A percentile compares a stretch with the other conserved stretches of the same genome.
These are phyloP conservation scores for Xylaria sp. DNA, from an alignment of 2,329 filamentous ascomycete species.

Conservation along the genomic window DNA sequence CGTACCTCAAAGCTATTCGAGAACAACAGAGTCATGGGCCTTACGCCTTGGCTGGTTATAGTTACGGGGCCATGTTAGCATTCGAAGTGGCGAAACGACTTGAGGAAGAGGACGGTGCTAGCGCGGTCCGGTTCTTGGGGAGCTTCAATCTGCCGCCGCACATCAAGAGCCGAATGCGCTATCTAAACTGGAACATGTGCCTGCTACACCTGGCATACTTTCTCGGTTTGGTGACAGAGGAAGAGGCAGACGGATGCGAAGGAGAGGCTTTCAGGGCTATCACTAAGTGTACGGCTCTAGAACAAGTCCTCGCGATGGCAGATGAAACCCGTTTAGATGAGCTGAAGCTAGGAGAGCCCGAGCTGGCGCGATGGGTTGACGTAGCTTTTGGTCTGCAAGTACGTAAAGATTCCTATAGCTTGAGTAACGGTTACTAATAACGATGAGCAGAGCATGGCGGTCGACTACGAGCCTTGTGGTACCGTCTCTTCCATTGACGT, in stretches of 20 bases:
- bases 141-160: conserved; percentile 61
- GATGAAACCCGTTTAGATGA: conserved; percentile 51
- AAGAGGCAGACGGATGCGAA: conserved; percentile 40
- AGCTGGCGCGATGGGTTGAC: conserved; percentile 51
- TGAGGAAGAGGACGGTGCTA: conserved; percentile 48
- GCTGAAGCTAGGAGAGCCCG: conserved; percentile 37
- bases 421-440: no score
- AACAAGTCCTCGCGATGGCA: neutral
- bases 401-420: no score
- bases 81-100: conserved; percentile 63
- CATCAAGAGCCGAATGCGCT: conserved; percentile 57
- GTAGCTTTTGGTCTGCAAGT: conserved; percentile 53
- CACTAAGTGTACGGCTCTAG: no score
- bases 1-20: conserved; percentile 57
- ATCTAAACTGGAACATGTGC: conserved; percentile 54
- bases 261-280: no score
- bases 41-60: conserved; percentile 64
- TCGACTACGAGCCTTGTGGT: conserved; percentile 58
- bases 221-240: conserved; percentile 53
- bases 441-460: conserved; percentile 53
- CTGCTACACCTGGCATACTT: conserved; percentile 57
- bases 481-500: conserved; percentile 54
- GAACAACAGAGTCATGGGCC: conserved; percentile 59
- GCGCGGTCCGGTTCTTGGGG: conserved; percentile 56
- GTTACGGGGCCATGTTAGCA: conserved; percentile 61